Evolutionary conservation across 2,329 filamentous ascomycete species (phyloP), one percentile per base, ranked within the genome.

Genomic region (Xylaria sp.): DNA sequence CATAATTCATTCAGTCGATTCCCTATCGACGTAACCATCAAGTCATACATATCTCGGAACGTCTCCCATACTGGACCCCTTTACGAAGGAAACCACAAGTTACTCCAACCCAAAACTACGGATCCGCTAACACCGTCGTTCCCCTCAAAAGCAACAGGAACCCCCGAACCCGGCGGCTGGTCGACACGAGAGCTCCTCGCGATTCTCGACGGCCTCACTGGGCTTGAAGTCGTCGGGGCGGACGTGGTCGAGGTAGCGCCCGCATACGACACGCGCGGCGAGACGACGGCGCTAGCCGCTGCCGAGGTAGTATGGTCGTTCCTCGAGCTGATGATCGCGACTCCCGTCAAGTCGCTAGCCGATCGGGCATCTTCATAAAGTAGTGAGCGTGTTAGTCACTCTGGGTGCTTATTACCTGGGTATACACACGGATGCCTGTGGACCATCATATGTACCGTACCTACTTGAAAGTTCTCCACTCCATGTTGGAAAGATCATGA

Each of bases 161-260:
- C 92, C 0, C 90, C 92, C 0, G 92, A 94, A 78, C 89, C 91
- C 0, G 92, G 92, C 59, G 92, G 92, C 20, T 95, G 92, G 92
- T 93, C 91, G 2, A 93, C 89, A 4, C 84, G 92, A 41, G 92
- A 95, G 79, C 81, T 96, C 67, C 90, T 94, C 68, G 84, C 89
- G 2, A 90, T 95, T 63, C 80, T 95, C 68, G 85, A 92, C 25
- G 91, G 91, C 0, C 85, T 95, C 13, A 89, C 91, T 73, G 87
- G 83, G 0, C 78, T 95, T 75, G 91, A 93, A 70, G 82, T 95
- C 6, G 88, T 95, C 0, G 92, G 91, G 1, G 92, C 90, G 0
- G 93, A 95, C 80, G 87, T 95, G 56, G 92, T 95, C 3, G 92
- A 95, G 80, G 92, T 95, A 6, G 87, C 90, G 1, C 93, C 93